Percentiles rank a stretch among this genome's conserved stretches.
These are phyloP conservation scores for Xerocomus spinulosus DNA, from an alignment of 768 basidiomycete species.

Conservation along the genomic window DNA sequence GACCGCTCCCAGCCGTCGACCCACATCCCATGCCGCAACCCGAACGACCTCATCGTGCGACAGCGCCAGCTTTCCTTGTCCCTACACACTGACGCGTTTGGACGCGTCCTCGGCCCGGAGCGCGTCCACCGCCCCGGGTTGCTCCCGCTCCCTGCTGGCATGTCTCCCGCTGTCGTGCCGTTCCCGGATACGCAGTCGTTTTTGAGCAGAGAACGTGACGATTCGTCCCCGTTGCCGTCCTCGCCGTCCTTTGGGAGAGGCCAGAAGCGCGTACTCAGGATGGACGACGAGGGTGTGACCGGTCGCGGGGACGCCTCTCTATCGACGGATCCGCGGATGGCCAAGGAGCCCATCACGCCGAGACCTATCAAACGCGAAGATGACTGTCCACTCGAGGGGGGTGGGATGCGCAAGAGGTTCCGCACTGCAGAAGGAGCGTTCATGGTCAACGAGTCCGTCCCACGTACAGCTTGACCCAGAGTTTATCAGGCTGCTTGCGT, in stretches of 20 bases:
- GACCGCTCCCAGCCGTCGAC: slow-evolving; percentile 1
- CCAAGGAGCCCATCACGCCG: too few species aligned
- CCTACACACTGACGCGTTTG: slow-evolving; percentile 8
- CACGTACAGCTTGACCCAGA: too few species aligned
- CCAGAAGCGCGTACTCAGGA: slow-evolving; percentile 13
- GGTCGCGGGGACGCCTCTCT: not conserved
- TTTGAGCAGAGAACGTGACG: not conserved
- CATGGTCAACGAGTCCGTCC: too few species aligned
- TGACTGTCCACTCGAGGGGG: not conserved
- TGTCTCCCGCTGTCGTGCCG: not conserved
- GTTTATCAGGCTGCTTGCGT: too few species aligned
- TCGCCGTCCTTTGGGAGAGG: slow-evolving; percentile 11
- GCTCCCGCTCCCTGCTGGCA: not conserved
- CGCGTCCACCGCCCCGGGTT: not conserved
- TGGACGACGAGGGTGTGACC: slow-evolving; percentile 4
- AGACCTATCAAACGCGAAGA: slow-evolving; percentile 4
- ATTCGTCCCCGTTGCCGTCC: slow-evolving; percentile 1
- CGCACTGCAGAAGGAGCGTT: too few species aligned
- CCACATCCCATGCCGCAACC: not conserved
- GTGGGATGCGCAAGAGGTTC: slow-evolving; percentile 14
- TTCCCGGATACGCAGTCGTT: not conserved
- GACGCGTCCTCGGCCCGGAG: slow-evolving; percentile 5
- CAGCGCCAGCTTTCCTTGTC: slow-evolving; percentile 5
- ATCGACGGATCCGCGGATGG: not conserved
- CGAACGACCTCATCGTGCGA: slow-evolving; percentile 6